Percentiles rank a stretch among this genome's conserved stretches.
phyloP scores from a whole-genome alignment of 768 basidiomycete genomes.

The Hericium alpestre region DNA sequence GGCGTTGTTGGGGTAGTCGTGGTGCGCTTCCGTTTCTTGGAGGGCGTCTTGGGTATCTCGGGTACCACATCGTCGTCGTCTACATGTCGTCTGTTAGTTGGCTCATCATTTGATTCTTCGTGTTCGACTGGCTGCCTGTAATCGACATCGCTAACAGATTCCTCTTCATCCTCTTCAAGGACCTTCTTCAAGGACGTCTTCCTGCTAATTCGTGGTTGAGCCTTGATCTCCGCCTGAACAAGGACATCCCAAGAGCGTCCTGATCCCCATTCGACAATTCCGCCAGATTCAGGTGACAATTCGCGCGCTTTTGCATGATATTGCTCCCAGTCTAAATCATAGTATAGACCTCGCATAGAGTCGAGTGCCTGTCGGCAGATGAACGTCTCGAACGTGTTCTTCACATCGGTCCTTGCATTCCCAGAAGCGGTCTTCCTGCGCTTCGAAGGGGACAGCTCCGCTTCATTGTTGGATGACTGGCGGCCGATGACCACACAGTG shows the following conservation, averaged over 20 bases:
- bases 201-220: conserved; percentile 1
- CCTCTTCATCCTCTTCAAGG: conserved; percentile 4
- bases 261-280: conserved; percentile 10
- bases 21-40: conserved; percentile 38
- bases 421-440: background rate
- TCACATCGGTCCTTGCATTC: background rate
- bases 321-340: conserved; percentile 46
- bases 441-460: conserved; percentile 7
- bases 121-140: conserved; percentile 14
- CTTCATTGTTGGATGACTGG: background rate
- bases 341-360: conserved; percentile 50
- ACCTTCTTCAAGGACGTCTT: background rate
- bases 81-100: conserved; percentile 10
- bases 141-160: conserved; percentile 10
- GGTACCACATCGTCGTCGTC: conserved; percentile 15
- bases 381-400: conserved; percentile 21
- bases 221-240: conserved; percentile 3
- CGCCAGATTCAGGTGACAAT: conserved; percentile 1
- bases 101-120: conserved; percentile 29
- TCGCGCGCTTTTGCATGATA: conserved; percentile 34
- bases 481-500: conserved; percentile 16
- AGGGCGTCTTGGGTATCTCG: conserved; percentile 39
- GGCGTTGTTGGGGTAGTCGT: conserved; percentile 9
- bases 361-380: conserved; percentile 53
- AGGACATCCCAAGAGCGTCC: conserved; percentile 14